Base-by-base conservation (phyloP, 1,284 basidiomycete genomes). In the Cystobasidium pallidum region DNA sequence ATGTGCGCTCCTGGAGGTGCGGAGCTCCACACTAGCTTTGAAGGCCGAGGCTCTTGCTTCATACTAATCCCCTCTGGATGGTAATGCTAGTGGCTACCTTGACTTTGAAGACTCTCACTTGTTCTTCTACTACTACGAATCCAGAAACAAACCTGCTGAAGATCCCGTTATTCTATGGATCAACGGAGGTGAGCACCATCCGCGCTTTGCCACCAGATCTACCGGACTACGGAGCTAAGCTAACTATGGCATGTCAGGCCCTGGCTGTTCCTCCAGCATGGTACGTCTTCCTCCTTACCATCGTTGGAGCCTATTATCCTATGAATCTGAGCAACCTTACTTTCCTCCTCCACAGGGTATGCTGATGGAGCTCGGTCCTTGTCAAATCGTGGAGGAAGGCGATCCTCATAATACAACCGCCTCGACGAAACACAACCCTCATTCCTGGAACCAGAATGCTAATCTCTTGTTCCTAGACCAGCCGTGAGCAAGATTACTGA, bases 361-460 rank as follows among this genome's bases (percentile, higher is more conserved):
- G 36, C 82, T 84, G 67, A 83, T 83, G 81, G 84, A 85, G 76
- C 79, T 84, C 6, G 83, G 83, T 41, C 76, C 77, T 15, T 80
- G 75, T 32, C 61, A 66, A 51, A 64, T 75, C 67, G 41, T 64
- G 76, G 15, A 30, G 47, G 32, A 61, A 67, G 57, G 24, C 2
- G 62, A 64, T 36, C 3, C 45, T 26, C n/a, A 47, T 17, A 75
- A 77, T 19, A 70, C 73, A 7, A 54, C 63, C 10, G 71, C 83
- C 72, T 81, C 81, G 57, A 84, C 84, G 21, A 78, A 78, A 57
- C 66, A 66, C 66, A 84, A 84, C 78, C 83, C 83, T 6, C 77
- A 83, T 74, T 77, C 81, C 6, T 83, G 82, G 83, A 83, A 81
- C 75, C 75, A 80, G 39, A 61, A 72, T 34, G 74, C 76, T 3